Evolutionary conservation across 345 rosid species (phyloP).

Genomic region (Rhizophora mangle): DNA sequence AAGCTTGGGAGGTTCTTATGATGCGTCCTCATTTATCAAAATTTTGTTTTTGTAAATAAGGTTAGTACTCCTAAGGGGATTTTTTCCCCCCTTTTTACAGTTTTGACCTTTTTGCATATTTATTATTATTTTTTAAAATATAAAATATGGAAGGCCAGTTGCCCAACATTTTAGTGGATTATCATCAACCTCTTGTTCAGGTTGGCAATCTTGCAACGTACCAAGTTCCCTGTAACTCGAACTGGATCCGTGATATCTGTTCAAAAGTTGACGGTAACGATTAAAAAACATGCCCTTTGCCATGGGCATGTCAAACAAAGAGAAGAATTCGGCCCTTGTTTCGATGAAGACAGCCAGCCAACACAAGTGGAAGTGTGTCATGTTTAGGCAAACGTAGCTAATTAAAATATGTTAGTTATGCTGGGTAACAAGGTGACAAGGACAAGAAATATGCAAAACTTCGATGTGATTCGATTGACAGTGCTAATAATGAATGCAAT

Average conservation of each 20-base stretch:
- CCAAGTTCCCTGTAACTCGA: no score
- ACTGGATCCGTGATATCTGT: no score
- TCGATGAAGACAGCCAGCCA: neutral
- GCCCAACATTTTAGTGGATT: neutral
- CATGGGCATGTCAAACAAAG: neutral
- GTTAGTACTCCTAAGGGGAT: constrained; percentile 3
- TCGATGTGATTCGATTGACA: neutral
- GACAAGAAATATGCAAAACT: neutral
- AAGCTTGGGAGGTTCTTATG: neutral
- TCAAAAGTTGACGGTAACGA: no score
- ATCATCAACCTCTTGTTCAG: neutral
- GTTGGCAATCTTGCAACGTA: no score
- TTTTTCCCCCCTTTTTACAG: neutral
- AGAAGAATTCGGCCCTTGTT: neutral
- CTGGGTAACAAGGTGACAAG: no score
- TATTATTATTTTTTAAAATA: neutral
- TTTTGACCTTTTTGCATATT: constrained; percentile 15
- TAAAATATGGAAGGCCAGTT: constrained; percentile 18
- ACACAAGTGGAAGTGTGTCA: no score
- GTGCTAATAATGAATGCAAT: neutral
- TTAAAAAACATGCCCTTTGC: neutral
- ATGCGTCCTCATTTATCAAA: constrained; percentile 4
- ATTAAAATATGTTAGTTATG: no score
- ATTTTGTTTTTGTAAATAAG: constrained; percentile 27
- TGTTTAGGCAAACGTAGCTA: no score